Evolutionary conservation across 2,329 filamentous ascomycete species (phyloP).

Genomic region (Neofusicoccum laricinum): DNA sequence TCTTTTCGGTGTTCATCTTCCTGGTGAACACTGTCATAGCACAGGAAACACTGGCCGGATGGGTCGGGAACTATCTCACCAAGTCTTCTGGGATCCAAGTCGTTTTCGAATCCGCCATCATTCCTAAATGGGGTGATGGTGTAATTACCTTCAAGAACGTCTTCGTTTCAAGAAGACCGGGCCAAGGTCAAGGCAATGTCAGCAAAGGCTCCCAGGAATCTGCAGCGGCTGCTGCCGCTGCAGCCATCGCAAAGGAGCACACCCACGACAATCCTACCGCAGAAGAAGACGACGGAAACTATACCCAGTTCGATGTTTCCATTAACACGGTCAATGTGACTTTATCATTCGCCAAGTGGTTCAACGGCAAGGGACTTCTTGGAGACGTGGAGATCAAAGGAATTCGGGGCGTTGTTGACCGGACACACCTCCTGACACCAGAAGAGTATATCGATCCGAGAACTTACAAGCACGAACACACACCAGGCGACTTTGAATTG

Average conservation of each 20-base stretch:
- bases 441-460: constrained; percentile 72
- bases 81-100: constrained; percentile 90
- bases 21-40: constrained; percentile 95
- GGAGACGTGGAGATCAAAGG: constrained; percentile 93
- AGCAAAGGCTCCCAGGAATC: constrained; percentile 86
- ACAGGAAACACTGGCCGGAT: constrained; percentile 90
- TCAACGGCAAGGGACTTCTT: constrained; percentile 90
- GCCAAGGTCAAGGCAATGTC: constrained; percentile 76
- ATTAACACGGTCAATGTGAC: constrained; percentile 96
- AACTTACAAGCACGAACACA: constrained; percentile 81
- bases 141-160: constrained; percentile 97
- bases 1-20: constrained; percentile 87
- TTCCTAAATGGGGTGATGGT: constrained; percentile 90
- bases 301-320: constrained; percentile 94
- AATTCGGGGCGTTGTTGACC: constrained; percentile 86
- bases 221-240: constrained; percentile 81
- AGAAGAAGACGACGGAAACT: constrained; percentile 84
- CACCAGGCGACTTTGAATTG: constrained; percentile 93
- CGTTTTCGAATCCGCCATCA: constrained; percentile 95
- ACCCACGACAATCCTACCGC: constrained; percentile 40
- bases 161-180: constrained; percentile 87
- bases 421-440: constrained; percentile 75
- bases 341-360: constrained; percentile 97
- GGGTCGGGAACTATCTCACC: constrained; percentile 93
- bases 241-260: constrained; percentile 52